Conservation (phyloP, 139 green algal species). For the Auxenochlorella pyrenoidosa region DNA sequence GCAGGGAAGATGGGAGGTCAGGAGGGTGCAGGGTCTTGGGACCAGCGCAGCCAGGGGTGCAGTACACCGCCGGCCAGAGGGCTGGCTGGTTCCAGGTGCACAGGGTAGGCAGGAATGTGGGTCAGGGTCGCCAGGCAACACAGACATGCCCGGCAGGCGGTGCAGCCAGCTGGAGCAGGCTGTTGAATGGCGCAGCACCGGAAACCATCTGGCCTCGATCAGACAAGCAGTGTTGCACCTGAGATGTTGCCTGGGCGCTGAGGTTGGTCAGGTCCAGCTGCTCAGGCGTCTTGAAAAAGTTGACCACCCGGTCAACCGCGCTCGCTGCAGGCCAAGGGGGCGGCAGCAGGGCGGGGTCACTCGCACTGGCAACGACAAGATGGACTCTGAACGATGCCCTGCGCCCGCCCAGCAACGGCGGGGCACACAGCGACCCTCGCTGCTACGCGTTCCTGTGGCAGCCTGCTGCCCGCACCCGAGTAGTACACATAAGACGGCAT, state of each 20-base stretch:
- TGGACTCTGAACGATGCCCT: no score
- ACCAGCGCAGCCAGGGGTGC: background rate
- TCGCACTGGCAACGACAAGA: no score
- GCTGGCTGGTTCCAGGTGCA: no score
- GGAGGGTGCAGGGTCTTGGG: background rate
- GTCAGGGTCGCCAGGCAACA: no score
- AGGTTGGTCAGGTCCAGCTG: constrained; percentile 23
- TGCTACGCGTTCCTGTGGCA: background rate
- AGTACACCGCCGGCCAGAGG: no score
- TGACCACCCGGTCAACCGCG: constrained; percentile 63
- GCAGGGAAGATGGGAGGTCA: constrained; percentile 43
- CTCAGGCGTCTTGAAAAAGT: constrained; percentile 80
- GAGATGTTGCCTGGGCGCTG: constrained; percentile 16
- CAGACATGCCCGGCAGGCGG: no score
- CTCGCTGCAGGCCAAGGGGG: constrained; percentile 33
- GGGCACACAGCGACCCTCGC: no score
- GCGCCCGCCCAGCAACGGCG: no score
- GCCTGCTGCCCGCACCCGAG: background rate
- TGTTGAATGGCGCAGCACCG: no score
- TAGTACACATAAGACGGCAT: constrained; percentile 88
- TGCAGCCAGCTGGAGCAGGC: background rate
- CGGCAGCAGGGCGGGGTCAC: no score
- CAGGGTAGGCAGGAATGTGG: no score
- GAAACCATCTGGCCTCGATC: no score
- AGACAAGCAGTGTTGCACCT: background rate